A percentile compares a stretch with the other conserved stretches of the same genome.
Evolutionary conservation across 306 rosid species (phyloP).

Genomic region (Vigna unguiculata): DNA sequence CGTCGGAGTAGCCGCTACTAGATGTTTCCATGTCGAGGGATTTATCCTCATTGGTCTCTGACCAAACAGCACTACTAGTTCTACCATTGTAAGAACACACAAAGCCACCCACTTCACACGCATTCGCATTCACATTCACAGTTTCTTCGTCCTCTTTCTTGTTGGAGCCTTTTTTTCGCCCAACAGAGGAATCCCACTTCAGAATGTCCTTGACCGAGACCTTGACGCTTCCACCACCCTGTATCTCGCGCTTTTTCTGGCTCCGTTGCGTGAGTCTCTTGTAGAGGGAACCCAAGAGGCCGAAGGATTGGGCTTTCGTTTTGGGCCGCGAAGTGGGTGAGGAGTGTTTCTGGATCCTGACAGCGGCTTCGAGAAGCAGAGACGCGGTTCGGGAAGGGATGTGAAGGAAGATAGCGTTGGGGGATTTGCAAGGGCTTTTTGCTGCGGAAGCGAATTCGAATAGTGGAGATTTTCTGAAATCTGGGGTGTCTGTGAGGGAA

Average conservation of each 20-base stretch:
- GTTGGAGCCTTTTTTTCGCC: slow-evolving; percentile 15
- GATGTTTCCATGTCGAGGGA: slow-evolving; percentile 61
- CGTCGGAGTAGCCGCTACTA: slow-evolving; percentile 49
- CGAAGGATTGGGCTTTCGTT: slow-evolving; percentile 54
- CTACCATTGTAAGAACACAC: slow-evolving; percentile 51
- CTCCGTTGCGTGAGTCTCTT: slow-evolving; percentile 61
- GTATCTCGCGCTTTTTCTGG: slow-evolving; percentile 54
- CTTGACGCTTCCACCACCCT: slow-evolving; percentile 36
- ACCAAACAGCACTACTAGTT: slow-evolving; percentile 66
- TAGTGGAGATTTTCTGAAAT: slow-evolving; percentile 72
- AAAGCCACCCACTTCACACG: slow-evolving; percentile 39
- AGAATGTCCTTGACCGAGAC: slow-evolving; percentile 53
- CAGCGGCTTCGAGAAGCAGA: slow-evolving; percentile 87
- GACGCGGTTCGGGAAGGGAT: slow-evolving; percentile 78
- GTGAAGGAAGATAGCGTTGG: slow-evolving; percentile 78
- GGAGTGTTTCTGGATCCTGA: slow-evolving; percentile 81
- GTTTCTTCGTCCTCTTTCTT: slow-evolving; percentile 18
- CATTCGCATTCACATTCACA: neutral
- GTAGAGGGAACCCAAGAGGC: slow-evolving; percentile 71
- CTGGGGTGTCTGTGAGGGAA: slow-evolving; percentile 67
- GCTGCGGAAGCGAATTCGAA: slow-evolving; percentile 73
- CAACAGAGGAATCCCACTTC: slow-evolving; percentile 57
- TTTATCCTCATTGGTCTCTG: slow-evolving; percentile 59
- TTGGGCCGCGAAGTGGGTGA: slow-evolving; percentile 34
- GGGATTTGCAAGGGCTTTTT: slow-evolving; percentile 69